These are phyloP conservation scores for Macrophomina phaseolina DNA, from an alignment of 2,329 filamentous ascomycete genomes.

Conservation along the genomic window DNA sequence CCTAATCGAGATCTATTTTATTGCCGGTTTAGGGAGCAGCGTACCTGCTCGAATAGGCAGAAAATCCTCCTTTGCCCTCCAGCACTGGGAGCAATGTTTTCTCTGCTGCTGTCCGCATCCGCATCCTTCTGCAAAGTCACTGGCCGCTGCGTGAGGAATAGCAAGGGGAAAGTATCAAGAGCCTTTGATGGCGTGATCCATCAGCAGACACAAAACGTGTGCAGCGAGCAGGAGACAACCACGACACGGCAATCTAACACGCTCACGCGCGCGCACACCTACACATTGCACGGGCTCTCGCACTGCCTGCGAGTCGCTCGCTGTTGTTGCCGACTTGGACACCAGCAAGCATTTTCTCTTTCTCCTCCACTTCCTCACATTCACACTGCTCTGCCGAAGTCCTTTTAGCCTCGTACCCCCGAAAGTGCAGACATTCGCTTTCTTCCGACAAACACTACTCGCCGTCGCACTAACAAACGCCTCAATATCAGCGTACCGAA, in stretches of 20 bases:
- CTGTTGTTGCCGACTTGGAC: not conserved
- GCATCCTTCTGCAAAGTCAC: not conserved
- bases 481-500: too few relatives aligned
- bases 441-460: too few relatives aligned
- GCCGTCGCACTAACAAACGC: too few relatives aligned
- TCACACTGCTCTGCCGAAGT: too few relatives aligned
- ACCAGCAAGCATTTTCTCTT: not conserved
- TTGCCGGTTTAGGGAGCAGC: not conserved
- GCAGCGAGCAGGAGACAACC: slow-evolving; percentile 17
- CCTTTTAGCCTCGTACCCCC: too few relatives aligned
- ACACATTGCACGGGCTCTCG: slow-evolving; percentile 1
- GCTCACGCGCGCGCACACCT: not conserved
- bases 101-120: not conserved
- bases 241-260: not conserved
- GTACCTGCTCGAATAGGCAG: not conserved
- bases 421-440: too few relatives aligned
- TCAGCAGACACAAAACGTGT: slow-evolving; percentile 5
- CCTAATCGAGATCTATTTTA: not conserved
- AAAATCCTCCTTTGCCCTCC: not conserved
- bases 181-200: slow-evolving; percentile 16
- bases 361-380: not conserved
- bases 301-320: too few relatives aligned
- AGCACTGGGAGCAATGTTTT: not conserved
- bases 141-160: not conserved
- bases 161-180: not conserved